Base-by-base conservation (phyloP, 768 basidiomycete genomes). In the Tricholoma flavovirens region DNA sequence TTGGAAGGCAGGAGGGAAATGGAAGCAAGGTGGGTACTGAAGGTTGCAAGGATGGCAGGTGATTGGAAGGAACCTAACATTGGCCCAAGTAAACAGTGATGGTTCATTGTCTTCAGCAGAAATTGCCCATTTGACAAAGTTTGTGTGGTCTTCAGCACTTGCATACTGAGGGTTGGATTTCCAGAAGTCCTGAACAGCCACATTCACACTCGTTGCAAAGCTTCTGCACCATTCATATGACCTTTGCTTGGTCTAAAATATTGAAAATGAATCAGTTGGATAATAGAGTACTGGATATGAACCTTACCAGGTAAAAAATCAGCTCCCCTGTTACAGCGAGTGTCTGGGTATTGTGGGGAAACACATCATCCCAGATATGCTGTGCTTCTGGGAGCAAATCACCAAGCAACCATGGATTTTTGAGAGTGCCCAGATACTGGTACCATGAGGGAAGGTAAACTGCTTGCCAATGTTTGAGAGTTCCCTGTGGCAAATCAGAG, bases 181-280 rank as follows among this genome's bases (percentile, higher is more conserved):
- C 51, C 51, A 55, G 46, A 48, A 55, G 9, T 48, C 46, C 24
- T 55, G 30, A 29, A 49, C 15, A 8, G 48, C 54, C 7, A 14
- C n/a, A 17, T 24, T 32, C 22, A 24, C 54, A 15, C 19, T 24
- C 10, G 45, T 24, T 21, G 35, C 48, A 48, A 49, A 48, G 30
- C 33, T 48, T n/a, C 54, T 17, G 10, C 54, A 24, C 54, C 54
- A 55, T 22, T 55, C 54, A 35, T 55, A 55, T 10, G 45, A 49
- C 19, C 48, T 26, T 30, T 55, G 46, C 10, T 33, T 49, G 24
- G 48, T 36, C 54, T 55, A 11, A 15, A 11, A 40, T 35, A 35
- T 49, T 8, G 12, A 9, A 38, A 19, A 14, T 11, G 12, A n/a
- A 15, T 38, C 22, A 30, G 36, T 22, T 21, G 22, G 10, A 48